A percentile compares a stretch with the other conserved stretches of the same genome.
phyloP scores from a whole-genome alignment of 179 eudicot species.

The Amaranthus tricolor region DNA sequence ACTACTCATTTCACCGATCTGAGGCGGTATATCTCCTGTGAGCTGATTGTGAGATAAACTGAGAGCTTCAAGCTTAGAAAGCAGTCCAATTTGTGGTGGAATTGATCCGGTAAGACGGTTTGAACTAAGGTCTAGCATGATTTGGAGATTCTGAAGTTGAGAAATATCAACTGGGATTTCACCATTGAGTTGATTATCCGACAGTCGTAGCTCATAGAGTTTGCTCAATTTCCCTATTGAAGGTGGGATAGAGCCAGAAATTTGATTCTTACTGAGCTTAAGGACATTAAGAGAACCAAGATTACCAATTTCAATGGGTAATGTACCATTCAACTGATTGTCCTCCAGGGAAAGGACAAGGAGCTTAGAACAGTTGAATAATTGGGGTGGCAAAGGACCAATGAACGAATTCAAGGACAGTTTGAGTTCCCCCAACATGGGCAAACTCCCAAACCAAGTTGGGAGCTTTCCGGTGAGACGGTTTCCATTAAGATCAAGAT shows the following conservation, averaged over 20 bases:
- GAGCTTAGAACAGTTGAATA: constrained; percentile 77
- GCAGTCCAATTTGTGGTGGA: constrained; percentile 62
- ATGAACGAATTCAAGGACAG: constrained; percentile 68
- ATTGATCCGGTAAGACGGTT: constrained; percentile 73
- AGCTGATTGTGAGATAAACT: constrained; percentile 78
- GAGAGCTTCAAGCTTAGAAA: constrained; percentile 73
- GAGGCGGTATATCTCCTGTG: constrained; percentile 63
- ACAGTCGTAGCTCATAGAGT: constrained; percentile 70
- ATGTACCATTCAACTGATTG: constrained; percentile 60
- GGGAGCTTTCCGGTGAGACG: constrained; percentile 69
- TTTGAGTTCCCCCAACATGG: constrained; percentile 76
- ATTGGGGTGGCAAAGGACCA: constrained; percentile 61
- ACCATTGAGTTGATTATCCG: constrained; percentile 62
- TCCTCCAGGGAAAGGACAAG: constrained; percentile 65
- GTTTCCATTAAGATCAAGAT: constrained; percentile 79
- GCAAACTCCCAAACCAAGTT: constrained; percentile 77
- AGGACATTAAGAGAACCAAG: constrained; percentile 76
- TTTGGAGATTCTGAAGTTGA: constrained; percentile 69
- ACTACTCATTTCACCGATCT: constrained; percentile 76
- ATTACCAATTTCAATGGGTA: constrained; percentile 59
- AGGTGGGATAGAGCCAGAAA: constrained; percentile 72
- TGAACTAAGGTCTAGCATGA: constrained; percentile 70
- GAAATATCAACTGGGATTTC: constrained; percentile 78
- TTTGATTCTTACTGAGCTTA: constrained; percentile 51
- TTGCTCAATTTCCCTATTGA: constrained; percentile 65